Evolutionary conservation across 2,329 filamentous ascomycete genomes (phyloP).

Genomic region (Fusarium goolgardi): DNA sequence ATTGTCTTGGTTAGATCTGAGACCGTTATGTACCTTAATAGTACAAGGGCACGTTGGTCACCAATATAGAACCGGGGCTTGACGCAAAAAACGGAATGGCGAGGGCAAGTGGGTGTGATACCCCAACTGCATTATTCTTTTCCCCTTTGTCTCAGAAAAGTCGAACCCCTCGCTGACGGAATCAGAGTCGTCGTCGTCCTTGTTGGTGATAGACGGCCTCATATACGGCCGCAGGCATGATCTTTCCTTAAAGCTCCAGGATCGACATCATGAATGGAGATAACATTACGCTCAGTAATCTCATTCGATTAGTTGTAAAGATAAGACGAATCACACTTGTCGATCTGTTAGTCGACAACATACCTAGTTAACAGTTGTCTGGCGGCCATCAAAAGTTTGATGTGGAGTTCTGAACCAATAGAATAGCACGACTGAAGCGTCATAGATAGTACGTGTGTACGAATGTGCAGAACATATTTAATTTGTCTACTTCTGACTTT

Average conservation of each 20-base stretch:
- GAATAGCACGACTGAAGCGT: neutral
- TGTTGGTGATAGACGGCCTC: neutral
- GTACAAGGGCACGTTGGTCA: neutral
- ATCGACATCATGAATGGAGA: neutral
- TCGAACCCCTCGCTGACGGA: slow-evolving; percentile 37
- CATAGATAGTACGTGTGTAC: neutral
- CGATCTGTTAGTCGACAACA: neutral
- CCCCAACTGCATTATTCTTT: neutral
- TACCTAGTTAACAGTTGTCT: neutral
- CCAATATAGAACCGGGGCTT: neutral
- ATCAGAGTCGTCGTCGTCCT: neutral
- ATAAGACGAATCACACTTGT: neutral
- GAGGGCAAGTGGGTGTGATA: neutral
- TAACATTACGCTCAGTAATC: neutral
- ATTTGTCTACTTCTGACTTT: neutral
- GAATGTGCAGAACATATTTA: neutral
- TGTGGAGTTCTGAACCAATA: neutral
- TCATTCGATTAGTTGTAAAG: neutral
- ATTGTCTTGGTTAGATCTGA: slow-evolving; percentile 2
- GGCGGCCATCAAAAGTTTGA: neutral
- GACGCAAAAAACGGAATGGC: neutral
- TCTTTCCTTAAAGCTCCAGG: neutral
- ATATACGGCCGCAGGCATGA: neutral
- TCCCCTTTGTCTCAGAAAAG: neutral
- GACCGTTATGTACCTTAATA: neutral